Evolutionary conservation across 306 rosid species (phyloP), one percentile per base, ranked within the genome.

Genomic region (Lupinus albus): DNA sequence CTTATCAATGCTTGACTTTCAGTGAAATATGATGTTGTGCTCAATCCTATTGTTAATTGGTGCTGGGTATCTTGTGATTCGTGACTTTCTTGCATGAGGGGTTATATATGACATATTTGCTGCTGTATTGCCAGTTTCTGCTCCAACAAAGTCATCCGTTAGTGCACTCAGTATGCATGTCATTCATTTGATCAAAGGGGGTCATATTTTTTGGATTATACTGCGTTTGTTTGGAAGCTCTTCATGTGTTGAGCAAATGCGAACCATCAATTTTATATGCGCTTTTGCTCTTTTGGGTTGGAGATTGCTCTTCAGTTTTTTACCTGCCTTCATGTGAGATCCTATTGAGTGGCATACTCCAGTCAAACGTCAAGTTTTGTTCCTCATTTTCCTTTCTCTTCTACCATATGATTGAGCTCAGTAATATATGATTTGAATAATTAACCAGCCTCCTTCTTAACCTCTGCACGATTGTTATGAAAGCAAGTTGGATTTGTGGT

Each of bases 1-100:
- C 88, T 83, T 86, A 83, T 93, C 88, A 87, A 69, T 87, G 76
- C 86, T 82, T 80, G 88, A 80, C 81, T 77, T 85, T 69, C 78
- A 70, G 84, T 87, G 80, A 60, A 84, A 79, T 83, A 79, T 82
- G 86, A 83, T 87, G 81, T 71, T 89, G 67, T 89, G 80, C 84
- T 82, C 91, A 83, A 70, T 85, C 90, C 89, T 84, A 84, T 84
- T 83, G 78, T 85, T 80, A 71, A 76, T 82, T 80, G 86, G 87
- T 81, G 92, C 89, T 76, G 83, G 92, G 76, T 85, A 73, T 77
- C 89, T 81, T 79, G 83, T 87, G 85, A 80, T 70, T 85, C 79
- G 83, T 87, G 84, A 75, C 80, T 81, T 86, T 77, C 78, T 36
- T 85, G 78, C 87, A 73, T 77, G 79, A 80, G 67, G 75, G 83